Conservation (phyloP, 768 basidiomycete species). For the Coprinopsis strossmayeri region DNA sequence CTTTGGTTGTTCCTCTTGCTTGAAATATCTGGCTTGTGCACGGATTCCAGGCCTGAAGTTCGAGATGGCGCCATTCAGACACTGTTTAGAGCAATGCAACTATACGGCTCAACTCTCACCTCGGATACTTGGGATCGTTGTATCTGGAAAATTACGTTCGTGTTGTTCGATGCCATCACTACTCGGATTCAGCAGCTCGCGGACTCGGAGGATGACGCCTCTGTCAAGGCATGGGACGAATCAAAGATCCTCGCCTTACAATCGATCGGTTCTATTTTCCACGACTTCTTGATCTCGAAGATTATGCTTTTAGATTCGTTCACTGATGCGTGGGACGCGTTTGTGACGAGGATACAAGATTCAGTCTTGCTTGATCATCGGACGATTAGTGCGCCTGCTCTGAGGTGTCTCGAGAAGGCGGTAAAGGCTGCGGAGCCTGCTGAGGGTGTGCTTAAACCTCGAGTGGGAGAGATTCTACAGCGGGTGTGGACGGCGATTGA, state of each 20-base stretch:
- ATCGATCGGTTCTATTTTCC: conserved; percentile 78
- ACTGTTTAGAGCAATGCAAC: conserved; percentile 86
- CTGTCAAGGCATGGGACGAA: conserved; percentile 74
- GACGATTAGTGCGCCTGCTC: conserved; percentile 70
- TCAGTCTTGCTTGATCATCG: conserved; percentile 64
- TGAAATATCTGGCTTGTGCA: conserved; percentile 77
- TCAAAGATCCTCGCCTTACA: conserved; percentile 81
- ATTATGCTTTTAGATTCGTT: conserved; percentile 72
- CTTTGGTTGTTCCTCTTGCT: conserved; percentile 92
- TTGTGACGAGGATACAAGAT: conserved; percentile 67
- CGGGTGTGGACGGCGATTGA: conserved; percentile 68
- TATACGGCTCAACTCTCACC: conserved; percentile 85
- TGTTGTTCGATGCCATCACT: conserved; percentile 69
- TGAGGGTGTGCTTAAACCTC: conserved; percentile 35
- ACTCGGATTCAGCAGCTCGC: conserved; percentile 38
- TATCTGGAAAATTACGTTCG: conserved; percentile 88
- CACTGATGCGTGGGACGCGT: conserved; percentile 62
- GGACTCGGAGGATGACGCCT: conserved; percentile 7
- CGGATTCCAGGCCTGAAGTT: conserved; percentile 80
- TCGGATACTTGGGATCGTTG: conserved; percentile 84
- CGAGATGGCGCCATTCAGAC: conserved; percentile 94
- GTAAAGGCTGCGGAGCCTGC: conserved; percentile 50
- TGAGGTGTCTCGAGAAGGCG: conserved; percentile 79
- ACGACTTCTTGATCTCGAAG: conserved; percentile 68
- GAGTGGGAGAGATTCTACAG: conserved; percentile 41